These are phyloP conservation scores for Diplodia corticola DNA, from an alignment of 2,329 filamentous ascomycete genomes.

Conservation along the genomic window DNA sequence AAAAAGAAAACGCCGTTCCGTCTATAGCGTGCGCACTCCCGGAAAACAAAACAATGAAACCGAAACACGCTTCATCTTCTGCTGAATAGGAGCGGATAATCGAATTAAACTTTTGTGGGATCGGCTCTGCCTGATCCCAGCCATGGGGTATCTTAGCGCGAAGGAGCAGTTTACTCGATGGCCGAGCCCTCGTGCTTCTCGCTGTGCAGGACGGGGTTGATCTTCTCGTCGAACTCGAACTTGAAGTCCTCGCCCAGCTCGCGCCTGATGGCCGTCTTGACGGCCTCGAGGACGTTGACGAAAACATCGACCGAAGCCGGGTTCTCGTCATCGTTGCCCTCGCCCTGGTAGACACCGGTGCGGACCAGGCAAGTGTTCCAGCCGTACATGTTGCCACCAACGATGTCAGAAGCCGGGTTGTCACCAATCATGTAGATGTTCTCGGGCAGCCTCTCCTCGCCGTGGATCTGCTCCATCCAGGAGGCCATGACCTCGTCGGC, in stretches of 20 bases:
- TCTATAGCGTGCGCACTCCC: not conserved
- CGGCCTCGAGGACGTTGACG: slow-evolving; percentile 69
- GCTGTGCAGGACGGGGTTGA: slow-evolving; percentile 66
- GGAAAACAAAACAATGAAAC: not conserved
- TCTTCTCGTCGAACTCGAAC: slow-evolving; percentile 69
- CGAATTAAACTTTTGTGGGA: not conserved
- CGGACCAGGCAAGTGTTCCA: slow-evolving; percentile 80
- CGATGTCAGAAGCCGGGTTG: slow-evolving; percentile 72
- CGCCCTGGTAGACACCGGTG: slow-evolving; percentile 77
- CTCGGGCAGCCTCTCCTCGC: slow-evolving; percentile 66
- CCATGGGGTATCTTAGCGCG: not conserved
- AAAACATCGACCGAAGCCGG: slow-evolving; percentile 78
- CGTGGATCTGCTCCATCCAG: slow-evolving; percentile 77
- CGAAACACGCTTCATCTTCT: not conserved
- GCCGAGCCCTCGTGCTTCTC: slow-evolving; percentile 50
- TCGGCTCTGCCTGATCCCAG: not conserved
- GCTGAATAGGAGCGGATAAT: not conserved
- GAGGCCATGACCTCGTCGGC: slow-evolving; percentile 70
- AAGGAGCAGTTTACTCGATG: slow-evolving; percentile 49
- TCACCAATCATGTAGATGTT: slow-evolving; percentile 78
- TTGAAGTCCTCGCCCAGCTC: slow-evolving; percentile 73
- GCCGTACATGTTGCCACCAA: slow-evolving; percentile 77
- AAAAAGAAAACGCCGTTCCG: slow-evolving; percentile 3
- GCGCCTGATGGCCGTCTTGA: slow-evolving; percentile 66
- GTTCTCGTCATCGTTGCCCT: slow-evolving; percentile 73